phyloP scores from a whole-genome alignment of 352 stramenopile genomes.

The Phytophthora pistaciae region DNA sequence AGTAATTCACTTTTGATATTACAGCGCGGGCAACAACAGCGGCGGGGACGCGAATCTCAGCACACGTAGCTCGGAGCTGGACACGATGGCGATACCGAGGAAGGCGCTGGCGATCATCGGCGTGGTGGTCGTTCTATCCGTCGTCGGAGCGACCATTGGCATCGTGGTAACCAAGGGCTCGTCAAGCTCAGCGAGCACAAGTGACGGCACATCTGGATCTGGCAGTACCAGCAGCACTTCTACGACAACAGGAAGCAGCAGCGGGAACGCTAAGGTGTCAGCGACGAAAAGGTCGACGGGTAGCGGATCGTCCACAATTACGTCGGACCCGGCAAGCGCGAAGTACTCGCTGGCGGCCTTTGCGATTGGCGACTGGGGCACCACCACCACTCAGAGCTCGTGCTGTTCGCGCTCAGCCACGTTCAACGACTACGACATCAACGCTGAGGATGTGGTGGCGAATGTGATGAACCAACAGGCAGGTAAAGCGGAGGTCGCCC shows the following conservation, averaged over 20 bases:
- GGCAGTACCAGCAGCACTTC: not conserved
- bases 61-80: not conserved
- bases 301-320: constrained; percentile 31
- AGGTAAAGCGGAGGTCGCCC: constrained; percentile 20
- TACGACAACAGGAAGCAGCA: constrained; percentile 8
- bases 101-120: not conserved
- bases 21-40: not conserved
- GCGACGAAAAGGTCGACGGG: constrained; percentile 15
- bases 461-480: constrained; percentile 53
- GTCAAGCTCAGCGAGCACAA: constrained; percentile 24
- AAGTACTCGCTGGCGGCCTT: constrained; percentile 53
- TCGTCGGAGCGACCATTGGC: not conserved
- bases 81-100: constrained; percentile 1
- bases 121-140: not conserved
- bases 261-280: constrained; percentile 24
- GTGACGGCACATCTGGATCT: constrained; percentile 23
- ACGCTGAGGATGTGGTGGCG: constrained; percentile 34
- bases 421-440: constrained; percentile 64
- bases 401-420: constrained; percentile 15
- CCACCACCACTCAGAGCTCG: constrained; percentile 33
- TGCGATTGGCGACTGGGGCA: constrained; percentile 74
- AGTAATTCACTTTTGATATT: not conserved
- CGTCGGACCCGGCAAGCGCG: constrained; percentile 30
- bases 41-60: not conserved
- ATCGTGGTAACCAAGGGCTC: constrained; percentile 2